Evolutionary conservation across 805 yeast species (phyloP).

Genomic region (Wickerhamomyces bisporus): DNA sequence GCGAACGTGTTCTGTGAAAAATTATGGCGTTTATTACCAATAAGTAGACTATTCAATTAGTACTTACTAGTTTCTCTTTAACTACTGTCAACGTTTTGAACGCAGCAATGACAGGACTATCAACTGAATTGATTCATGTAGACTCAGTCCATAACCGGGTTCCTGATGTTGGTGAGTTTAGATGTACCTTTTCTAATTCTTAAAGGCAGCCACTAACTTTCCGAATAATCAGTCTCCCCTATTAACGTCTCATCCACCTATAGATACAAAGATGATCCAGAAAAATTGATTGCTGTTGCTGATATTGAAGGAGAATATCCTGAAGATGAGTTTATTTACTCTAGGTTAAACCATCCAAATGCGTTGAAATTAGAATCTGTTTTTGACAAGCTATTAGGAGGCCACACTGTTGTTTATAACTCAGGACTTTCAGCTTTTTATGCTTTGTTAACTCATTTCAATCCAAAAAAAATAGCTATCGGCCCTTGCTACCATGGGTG

Average conservation of each 20-base stretch:
- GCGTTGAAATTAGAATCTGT: constrained; percentile 62
- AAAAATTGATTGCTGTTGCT: constrained; percentile 42
- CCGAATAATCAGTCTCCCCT: constrained; percentile 53
- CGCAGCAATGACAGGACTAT: constrained; percentile 36
- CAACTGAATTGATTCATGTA: constrained; percentile 63
- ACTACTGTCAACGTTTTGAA: too few relatives aligned
- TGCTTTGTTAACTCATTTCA: constrained; percentile 63
- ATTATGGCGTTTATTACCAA: too few relatives aligned
- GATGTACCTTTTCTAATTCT: background rate
- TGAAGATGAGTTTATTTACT: constrained; percentile 47
- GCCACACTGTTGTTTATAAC: constrained; percentile 62
- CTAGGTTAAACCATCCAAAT: constrained; percentile 73
- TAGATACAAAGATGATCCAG: constrained; percentile 58
- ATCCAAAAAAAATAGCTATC: constrained; percentile 71
- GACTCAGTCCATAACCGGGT: constrained; percentile 57
- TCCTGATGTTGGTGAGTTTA: constrained; percentile 42
- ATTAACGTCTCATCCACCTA: constrained; percentile 79
- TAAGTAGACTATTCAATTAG: too few relatives aligned
- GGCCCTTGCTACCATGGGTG: constrained; percentile 86
- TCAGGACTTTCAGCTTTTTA: constrained; percentile 80
- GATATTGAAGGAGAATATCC: constrained; percentile 31
- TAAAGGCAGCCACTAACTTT: constrained; percentile 11
- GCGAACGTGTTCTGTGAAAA: too few relatives aligned
- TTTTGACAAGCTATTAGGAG: constrained; percentile 53
- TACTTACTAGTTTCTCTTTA: too few relatives aligned